Base-by-base conservation (phyloP, 2,329 filamentous ascomycete genomes). In the Penicillium sclerotiorum region DNA sequence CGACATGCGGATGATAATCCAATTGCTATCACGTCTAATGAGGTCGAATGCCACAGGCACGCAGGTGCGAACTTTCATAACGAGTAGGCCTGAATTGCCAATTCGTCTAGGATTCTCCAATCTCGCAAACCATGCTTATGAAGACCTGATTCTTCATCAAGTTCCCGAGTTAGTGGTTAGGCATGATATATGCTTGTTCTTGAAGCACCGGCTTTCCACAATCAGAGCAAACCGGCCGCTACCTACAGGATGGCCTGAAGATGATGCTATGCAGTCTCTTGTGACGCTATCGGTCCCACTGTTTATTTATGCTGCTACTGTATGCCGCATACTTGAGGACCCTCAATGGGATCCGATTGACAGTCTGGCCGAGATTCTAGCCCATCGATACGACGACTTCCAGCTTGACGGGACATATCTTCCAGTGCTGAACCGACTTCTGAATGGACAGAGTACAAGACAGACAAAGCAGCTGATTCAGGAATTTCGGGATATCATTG, bases 101-200 rank as follows among this genome's bases (percentile, higher is more conserved):
- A 42, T 30, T 42, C 39, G 22, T 30, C 39, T 42, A 18, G 22
- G 39, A 3, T 30, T 42, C 25, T 4, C 11, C 15, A 33, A 54
- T 11, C 51, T 65, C 18, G 11, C 27, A 25, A 25, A 25, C 2
- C 40, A 53, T 15, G 47, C 55, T 21, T 22, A 57, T 2, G 39
- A 62, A 51, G 50, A 64, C 38, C n/a, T 68, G 8, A 46, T 50
- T 47, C 57, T 66, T 2, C 55, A 57, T 38, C 56, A 66, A 3
- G 54, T 67, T 7, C 45, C 60, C 5, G 18, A 53, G 36, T 23
- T 49, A 39, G 56, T 59, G 2, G 56, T 60, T 13, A 46, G 59
- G 22, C 56, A 59, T 21, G 64, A 68, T 37, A 63, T 68, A 28
- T 36, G 11, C 6, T 17, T 65, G 8, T 68, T 59, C 45, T 47